Conservation (phyloP, 106 monocot genomes). For the Allium cepa region DNA sequence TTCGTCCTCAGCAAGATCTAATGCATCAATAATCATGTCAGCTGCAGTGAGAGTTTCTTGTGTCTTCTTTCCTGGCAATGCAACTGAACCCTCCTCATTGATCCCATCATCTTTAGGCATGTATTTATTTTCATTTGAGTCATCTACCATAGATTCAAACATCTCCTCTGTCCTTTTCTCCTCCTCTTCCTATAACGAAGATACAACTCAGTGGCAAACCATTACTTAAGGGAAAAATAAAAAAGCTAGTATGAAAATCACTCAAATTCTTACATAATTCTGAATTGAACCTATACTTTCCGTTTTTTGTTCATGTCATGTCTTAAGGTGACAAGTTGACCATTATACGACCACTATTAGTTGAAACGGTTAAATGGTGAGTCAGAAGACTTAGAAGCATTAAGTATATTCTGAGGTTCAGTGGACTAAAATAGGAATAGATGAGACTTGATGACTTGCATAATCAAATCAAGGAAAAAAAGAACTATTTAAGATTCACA, state of each 20-base stretch:
- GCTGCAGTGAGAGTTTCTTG: conserved; percentile 69
- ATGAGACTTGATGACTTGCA: too few species aligned
- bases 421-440: background rate
- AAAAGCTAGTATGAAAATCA: too few species aligned
- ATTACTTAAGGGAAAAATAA: background rate
- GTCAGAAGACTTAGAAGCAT: background rate
- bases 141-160: conserved; percentile 74
- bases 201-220: background rate
- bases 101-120: conserved; percentile 49
- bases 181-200: conserved; percentile 58
- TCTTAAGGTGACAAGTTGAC: too few species aligned
- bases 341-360: too few species aligned
- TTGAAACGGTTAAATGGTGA: too few species aligned
- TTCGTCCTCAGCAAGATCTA: conserved; percentile 80
- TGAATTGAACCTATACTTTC: too few species aligned
- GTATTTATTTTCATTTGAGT: conserved; percentile 56
- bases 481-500: background rate
- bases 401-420: background rate
- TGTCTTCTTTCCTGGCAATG: conserved; percentile 76
- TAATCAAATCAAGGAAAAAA: too few species aligned
- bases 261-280: too few species aligned
- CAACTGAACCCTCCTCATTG: conserved; percentile 81
- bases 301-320: too few species aligned
- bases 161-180: conserved; percentile 84
- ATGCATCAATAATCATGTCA: conserved; percentile 85